These are phyloP conservation scores for Cytospora schulzeri DNA, from an alignment of 2,329 filamentous ascomycete genomes.

Conservation along the genomic window DNA sequence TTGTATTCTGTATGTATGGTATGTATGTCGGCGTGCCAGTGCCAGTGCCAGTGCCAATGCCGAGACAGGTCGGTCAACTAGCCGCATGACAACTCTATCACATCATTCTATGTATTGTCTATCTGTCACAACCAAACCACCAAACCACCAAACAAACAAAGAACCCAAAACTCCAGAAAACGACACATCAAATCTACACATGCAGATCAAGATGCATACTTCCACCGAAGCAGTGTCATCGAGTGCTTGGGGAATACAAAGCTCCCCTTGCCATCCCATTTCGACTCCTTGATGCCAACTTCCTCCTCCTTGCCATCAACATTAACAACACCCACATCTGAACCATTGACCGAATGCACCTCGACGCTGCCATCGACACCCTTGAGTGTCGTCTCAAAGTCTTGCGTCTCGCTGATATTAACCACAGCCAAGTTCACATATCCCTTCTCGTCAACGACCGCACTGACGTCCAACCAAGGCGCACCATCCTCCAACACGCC, in stretches of 20 bases:
- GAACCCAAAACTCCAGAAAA: conserved; percentile 12
- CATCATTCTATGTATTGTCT: conserved; percentile 17
- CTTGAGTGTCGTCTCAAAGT: conserved; percentile 61
- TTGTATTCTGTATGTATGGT: background rate
- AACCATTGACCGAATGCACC: conserved; percentile 65
- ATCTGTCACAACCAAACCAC: background rate
- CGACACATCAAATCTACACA: conserved; percentile 25
- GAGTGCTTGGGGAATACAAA: conserved; percentile 72
- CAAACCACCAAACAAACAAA: too few species aligned
- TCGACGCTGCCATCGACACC: conserved; percentile 57
- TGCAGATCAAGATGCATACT: conserved; percentile 29
- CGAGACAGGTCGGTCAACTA: background rate
- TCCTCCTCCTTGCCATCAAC: conserved; percentile 63
- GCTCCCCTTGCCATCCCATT: conserved; percentile 63
- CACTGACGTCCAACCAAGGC: conserved; percentile 71
- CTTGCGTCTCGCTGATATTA: conserved; percentile 66
- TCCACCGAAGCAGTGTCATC: conserved; percentile 65
- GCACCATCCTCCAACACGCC: conserved; percentile 64
- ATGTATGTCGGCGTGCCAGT: background rate
- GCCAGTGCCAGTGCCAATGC: background rate
- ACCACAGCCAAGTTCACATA: conserved; percentile 70
- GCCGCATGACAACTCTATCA: background rate
- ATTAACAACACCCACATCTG: conserved; percentile 61
- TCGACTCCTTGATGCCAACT: conserved; percentile 53
- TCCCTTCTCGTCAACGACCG: conserved; percentile 59